Evolutionary conservation across 495 filamentous ascomycete species (phyloP).

Genomic region (Tetracladium marchalianum): DNA sequence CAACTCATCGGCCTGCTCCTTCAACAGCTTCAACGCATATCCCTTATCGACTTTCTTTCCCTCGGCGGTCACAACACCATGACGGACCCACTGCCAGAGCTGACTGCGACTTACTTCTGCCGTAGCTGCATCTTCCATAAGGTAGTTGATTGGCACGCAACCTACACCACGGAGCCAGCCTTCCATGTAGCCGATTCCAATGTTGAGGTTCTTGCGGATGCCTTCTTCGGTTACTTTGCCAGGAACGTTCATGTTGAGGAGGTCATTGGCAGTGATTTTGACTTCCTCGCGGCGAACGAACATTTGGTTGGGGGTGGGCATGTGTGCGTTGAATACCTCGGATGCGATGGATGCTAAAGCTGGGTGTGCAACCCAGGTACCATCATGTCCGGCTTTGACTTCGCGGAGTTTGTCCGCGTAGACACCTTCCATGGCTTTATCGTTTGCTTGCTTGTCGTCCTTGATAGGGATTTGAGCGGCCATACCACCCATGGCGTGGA

Average conservation of each 20-base stretch:
- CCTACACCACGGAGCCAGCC: conserved; percentile 92
- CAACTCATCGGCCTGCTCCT: conserved; percentile 75
- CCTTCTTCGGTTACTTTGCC: conserved; percentile 90
- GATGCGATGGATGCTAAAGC: conserved; percentile 81
- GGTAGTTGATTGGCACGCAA: conserved; percentile 94
- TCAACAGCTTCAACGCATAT: conserved; percentile 75
- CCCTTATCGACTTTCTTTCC: conserved; percentile 90
- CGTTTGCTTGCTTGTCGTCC: conserved; percentile 80
- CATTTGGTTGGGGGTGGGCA: conserved; percentile 98
- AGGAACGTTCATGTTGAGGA: conserved; percentile 97
- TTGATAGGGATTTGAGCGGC: conserved; percentile 99
- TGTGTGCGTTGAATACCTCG: conserved; percentile 96
- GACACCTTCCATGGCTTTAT: conserved; percentile 88
- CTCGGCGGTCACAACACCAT: conserved; percentile 76
- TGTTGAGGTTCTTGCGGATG: conserved; percentile 96
- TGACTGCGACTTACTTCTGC: conserved; percentile 87
- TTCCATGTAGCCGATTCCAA: conserved; percentile 97
- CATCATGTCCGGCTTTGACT: conserved; percentile 90
- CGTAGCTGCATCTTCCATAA: conserved; percentile 99
- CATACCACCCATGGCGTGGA: conserved; percentile 99
- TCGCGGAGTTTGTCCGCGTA: conserved; percentile 94
- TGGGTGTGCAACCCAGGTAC: conserved; percentile 94
- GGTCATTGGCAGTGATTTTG: conserved; percentile 72
- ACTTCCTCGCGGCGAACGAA: conserved; percentile 88
- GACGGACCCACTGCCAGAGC: conserved; percentile 93